A percentile compares a stretch with the other conserved stretches of the same genome.
These are phyloP conservation scores for Boletus subcaerulescens DNA, from an alignment of 768 basidiomycete genomes.

Conservation along the genomic window DNA sequence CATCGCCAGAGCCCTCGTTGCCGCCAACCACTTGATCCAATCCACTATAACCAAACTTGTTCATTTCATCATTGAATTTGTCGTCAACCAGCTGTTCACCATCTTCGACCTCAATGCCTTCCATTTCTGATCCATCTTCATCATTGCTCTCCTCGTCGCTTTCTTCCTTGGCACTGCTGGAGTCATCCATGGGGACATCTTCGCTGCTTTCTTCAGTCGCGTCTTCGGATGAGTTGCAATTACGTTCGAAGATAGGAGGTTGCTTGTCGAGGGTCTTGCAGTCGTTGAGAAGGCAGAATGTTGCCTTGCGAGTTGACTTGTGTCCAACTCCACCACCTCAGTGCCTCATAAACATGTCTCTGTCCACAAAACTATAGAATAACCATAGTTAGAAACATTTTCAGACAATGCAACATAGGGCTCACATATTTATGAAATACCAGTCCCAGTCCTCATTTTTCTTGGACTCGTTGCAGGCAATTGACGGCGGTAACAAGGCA, in stretches of 20 bases:
- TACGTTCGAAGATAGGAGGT: not conserved
- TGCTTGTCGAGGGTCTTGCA: not conserved
- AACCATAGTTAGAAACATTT: not conserved
- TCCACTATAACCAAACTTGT: not conserved
- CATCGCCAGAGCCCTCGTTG: not conserved
- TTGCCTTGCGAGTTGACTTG: not conserved
- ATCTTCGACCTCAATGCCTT: not conserved
- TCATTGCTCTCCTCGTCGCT: no score
- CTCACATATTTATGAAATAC: slow-evolving; percentile 1
- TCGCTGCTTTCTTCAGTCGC: not conserved
- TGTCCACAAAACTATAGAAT: not conserved
- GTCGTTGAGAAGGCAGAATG: not conserved
- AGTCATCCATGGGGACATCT: no score
- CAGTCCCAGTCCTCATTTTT: not conserved
- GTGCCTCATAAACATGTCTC: slow-evolving; percentile 2
- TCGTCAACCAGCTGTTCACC: no score
- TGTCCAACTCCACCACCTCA: not conserved
- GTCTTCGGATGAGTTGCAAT: not conserved
- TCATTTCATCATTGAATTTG: not conserved
- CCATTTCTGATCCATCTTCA: no score
- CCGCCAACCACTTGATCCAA: not conserved
- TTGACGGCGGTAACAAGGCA: not conserved
- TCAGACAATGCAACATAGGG: fast-evolving
- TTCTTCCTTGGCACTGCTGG: no score
- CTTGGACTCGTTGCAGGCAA: not conserved